phyloP scores from a whole-genome alignment of 1,139 yeast genomes.

The Protomyces gravidus region DNA sequence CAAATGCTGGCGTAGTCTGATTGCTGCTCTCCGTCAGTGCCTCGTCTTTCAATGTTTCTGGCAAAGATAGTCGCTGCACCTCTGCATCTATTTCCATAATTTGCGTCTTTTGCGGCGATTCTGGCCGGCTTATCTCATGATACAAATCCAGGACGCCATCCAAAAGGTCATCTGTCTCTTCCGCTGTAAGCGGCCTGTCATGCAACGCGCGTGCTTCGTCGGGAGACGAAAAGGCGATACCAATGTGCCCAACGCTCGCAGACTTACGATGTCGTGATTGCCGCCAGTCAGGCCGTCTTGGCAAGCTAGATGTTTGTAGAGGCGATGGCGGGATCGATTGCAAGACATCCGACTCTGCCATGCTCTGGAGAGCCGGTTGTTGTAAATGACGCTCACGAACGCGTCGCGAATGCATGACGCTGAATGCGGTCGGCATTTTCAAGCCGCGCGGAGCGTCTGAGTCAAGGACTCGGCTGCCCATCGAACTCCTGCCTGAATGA shows the following conservation, averaged over 20 bases:
- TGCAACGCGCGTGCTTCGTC: slow-evolving; percentile 14
- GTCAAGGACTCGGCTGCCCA: neutral
- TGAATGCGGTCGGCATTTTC: neutral
- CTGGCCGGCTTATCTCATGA: neutral
- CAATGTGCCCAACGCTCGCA: slow-evolving; percentile 2
- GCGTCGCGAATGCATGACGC: neutral
- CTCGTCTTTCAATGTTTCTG: neutral
- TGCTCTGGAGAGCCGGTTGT: neutral
- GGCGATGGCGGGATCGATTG: neutral
- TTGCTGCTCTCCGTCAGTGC: neutral
- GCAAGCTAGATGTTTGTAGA: neutral
- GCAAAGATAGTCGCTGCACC: neutral
- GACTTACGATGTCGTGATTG: neutral
- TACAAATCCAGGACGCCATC: slow-evolving; percentile 16
- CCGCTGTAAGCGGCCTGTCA: slow-evolving; percentile 1
- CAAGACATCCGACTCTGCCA: neutral
- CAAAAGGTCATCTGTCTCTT: slow-evolving; percentile 4
- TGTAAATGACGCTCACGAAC: neutral
- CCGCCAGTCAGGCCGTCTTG: neutral
- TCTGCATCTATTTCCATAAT: neutral
- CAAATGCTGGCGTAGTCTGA: neutral
- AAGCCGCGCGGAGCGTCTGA: neutral
- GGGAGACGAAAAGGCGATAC: slow-evolving; percentile 16
- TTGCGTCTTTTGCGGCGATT: neutral
- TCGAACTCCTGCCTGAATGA: neutral